phyloP scores from a whole-genome alignment of 2,329 filamentous ascomycete genomes.

The Epichloe uncinata region DNA sequence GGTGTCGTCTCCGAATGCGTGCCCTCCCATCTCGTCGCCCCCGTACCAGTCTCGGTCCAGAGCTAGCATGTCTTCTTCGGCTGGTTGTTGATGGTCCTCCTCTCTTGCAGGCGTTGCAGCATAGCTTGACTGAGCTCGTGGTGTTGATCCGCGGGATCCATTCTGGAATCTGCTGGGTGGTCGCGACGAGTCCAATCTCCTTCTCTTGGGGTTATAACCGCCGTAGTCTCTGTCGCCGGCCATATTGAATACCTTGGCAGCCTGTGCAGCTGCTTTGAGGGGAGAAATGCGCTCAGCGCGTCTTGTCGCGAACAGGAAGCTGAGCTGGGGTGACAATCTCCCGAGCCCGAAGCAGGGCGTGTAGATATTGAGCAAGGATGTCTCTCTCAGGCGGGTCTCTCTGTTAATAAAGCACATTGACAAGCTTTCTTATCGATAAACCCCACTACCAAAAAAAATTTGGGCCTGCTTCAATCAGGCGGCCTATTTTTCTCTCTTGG shows the following conservation, averaged over 20 bases:
- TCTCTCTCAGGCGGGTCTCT: too few species aligned
- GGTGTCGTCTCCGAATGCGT: slow-evolving; percentile 80
- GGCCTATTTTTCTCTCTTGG: not conserved
- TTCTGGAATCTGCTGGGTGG: slow-evolving; percentile 17
- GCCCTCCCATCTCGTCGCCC: slow-evolving; percentile 67
- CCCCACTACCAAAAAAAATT: slow-evolving; percentile 24
- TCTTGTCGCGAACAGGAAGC: not conserved
- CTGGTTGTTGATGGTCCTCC: slow-evolving; percentile 43
- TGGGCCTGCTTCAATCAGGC: slow-evolving; percentile 9
- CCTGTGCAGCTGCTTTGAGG: not conserved
- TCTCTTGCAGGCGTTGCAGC: slow-evolving; percentile 26
- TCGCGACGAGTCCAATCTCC: slow-evolving; percentile 22
- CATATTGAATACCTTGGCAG: slow-evolving; percentile 11
- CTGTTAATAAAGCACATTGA: not conserved
- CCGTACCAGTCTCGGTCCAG: slow-evolving; percentile 90
- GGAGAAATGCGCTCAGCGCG: not conserved
- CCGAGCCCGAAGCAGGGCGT: not conserved
- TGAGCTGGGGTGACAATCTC: not conserved
- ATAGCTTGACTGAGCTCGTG: slow-evolving; percentile 24
- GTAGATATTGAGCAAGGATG: slow-evolving; percentile 9
- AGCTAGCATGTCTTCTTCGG: slow-evolving; percentile 56
- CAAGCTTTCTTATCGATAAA: slow-evolving; percentile 25
- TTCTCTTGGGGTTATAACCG: slow-evolving; percentile 26
- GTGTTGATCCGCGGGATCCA: slow-evolving; percentile 21
- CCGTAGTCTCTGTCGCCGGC: slow-evolving; percentile 23